phyloP scores from a whole-genome alignment of 495 filamentous ascomycete genomes.

The Penicillium alfredii region DNA sequence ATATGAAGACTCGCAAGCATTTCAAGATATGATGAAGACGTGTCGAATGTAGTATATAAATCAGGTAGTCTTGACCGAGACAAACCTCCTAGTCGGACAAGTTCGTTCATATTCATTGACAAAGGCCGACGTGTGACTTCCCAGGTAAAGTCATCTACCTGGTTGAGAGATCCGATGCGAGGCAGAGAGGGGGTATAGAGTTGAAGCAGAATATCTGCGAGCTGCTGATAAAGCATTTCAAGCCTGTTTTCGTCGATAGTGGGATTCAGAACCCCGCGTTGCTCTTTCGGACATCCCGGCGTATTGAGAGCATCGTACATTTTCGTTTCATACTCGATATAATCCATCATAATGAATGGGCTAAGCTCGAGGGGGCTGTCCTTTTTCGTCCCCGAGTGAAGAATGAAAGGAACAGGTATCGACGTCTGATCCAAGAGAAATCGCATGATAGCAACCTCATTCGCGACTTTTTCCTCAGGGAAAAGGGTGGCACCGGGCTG shows the following conservation, averaged over 20 bases:
- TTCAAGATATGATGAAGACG: slow-evolving; percentile 28
- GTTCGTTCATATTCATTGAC: slow-evolving; percentile 26
- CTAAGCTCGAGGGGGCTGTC: slow-evolving; percentile 8
- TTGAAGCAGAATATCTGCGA: slow-evolving; percentile 31
- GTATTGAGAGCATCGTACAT: slow-evolving; percentile 27
- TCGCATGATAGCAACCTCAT: slow-evolving; percentile 40
- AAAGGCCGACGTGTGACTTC: slow-evolving; percentile 16
- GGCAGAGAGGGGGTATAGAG: slow-evolving; percentile 22
- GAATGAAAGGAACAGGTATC: slow-evolving; percentile 32
- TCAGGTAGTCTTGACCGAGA: slow-evolving; percentile 27
- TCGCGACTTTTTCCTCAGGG: slow-evolving; percentile 33
- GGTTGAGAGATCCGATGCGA: slow-evolving; percentile 34
- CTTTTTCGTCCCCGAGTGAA: slow-evolving; percentile 27
- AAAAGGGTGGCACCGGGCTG: slow-evolving; percentile 17
- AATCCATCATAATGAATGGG: slow-evolving; percentile 32
- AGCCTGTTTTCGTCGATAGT: slow-evolving; percentile 24
- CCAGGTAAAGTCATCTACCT: slow-evolving; percentile 18
- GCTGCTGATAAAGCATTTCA: slow-evolving; percentile 24
- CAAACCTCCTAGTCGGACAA: slow-evolving; percentile 22
- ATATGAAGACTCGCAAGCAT: slow-evolving; percentile 39
- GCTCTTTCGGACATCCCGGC: slow-evolving; percentile 10
- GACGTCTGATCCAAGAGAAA: slow-evolving; percentile 33
- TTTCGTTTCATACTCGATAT: slow-evolving; percentile 27
- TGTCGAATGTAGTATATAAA: slow-evolving; percentile 30
- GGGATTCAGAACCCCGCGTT: slow-evolving; percentile 24